Conservation (phyloP, 2,329 filamentous ascomycete genomes). For the Fusarium sp. region DNA sequence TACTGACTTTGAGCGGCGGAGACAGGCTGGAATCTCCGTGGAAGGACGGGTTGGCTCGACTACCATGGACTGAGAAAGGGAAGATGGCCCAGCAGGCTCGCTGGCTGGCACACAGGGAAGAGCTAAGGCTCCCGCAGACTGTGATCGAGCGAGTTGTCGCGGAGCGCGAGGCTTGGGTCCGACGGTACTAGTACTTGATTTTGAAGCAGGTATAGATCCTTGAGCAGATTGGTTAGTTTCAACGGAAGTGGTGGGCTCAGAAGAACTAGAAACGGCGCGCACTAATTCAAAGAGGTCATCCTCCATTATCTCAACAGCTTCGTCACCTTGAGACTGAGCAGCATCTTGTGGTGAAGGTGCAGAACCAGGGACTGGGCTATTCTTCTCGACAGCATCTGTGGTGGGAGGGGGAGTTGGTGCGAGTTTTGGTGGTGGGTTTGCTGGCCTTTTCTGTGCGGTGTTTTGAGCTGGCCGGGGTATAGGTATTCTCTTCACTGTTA, state of each 20-base stretch:
- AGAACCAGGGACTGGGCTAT: slow-evolving; percentile 47
- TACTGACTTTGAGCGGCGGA: slow-evolving; percentile 56
- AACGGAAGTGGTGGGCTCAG: slow-evolving; percentile 37
- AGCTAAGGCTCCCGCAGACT: slow-evolving; percentile 56
- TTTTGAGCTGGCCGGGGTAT: slow-evolving; percentile 24
- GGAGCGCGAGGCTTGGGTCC: slow-evolving; percentile 37
- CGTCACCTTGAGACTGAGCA: slow-evolving; percentile 19
- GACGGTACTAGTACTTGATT: slow-evolving; percentile 17
- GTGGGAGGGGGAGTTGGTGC: slow-evolving; percentile 58
- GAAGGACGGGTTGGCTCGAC: slow-evolving; percentile 37
- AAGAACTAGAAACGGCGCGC: slow-evolving; percentile 37
- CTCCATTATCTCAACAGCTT: slow-evolving; percentile 19
- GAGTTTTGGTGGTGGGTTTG: slow-evolving; percentile 41
- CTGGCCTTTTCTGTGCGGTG: slow-evolving; percentile 40
- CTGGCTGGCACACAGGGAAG: slow-evolving; percentile 60
- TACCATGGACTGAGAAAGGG: slow-evolving; percentile 53
- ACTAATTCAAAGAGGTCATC: slow-evolving; percentile 42
- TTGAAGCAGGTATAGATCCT: slow-evolving; percentile 33
- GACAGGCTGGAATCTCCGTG: slow-evolving; percentile 54
- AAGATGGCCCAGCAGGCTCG: slow-evolving; percentile 63
- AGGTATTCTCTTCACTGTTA: slow-evolving; percentile 40
- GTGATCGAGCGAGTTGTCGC: slow-evolving; percentile 53
- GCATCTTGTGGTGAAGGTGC: slow-evolving; percentile 24
- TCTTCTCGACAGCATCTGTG: slow-evolving; percentile 55
- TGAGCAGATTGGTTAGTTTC: slow-evolving; percentile 37